Base-by-base conservation (phyloP, 2,329 filamentous ascomycete genomes). In the Paracoccidioides lutzii region DNA sequence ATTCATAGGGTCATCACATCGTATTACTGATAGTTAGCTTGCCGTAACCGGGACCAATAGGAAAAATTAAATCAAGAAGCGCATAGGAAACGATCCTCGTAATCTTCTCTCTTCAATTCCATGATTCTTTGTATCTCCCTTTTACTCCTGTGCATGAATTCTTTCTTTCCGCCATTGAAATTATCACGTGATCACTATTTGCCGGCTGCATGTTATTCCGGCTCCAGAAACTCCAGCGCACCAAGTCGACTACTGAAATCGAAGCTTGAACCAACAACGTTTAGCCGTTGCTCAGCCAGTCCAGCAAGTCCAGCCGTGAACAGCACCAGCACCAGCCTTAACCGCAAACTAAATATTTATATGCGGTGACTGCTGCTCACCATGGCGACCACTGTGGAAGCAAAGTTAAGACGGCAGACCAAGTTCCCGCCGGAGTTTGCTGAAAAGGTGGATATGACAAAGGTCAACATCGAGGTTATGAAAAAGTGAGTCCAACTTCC, bases 401-500 rank as follows among this genome's bases (percentile, higher is more conserved):
- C 87, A 61, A 95, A 94, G 77, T 81, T 95, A 65, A 76, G 96
- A 56, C 88, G 85, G 78, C 84, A 85, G 71, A 97, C 90, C 55
- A 96, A 94, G 68, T 97, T 96, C 61, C 93, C 93, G 48, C 80
- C 85, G 6, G 90, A 96, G 67, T 98, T 97, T 75, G 91, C 81
- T 68, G 84, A 88, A 69, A 96, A 96, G 76, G 93, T 98, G 61
- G 90, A 98, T 76, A 95, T 94, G 82, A 82, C 84, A 64, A 97
- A 97, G 76, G 90, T 98, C 71, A 96, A 98, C 69, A 78, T 95
- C 52, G 89, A 95, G 71, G 88, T 98, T 55, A 95, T 98, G 83
- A 96, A 96, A 79, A 95, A 93, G 88, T 94, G 69, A 67, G 84
- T 73, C 32, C 35, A 10, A 37, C 6, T 58, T 45, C 15, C 15